Conservation (phyloP, 192 early-diverging fungal genomes). For the Podila epigama region DNA sequence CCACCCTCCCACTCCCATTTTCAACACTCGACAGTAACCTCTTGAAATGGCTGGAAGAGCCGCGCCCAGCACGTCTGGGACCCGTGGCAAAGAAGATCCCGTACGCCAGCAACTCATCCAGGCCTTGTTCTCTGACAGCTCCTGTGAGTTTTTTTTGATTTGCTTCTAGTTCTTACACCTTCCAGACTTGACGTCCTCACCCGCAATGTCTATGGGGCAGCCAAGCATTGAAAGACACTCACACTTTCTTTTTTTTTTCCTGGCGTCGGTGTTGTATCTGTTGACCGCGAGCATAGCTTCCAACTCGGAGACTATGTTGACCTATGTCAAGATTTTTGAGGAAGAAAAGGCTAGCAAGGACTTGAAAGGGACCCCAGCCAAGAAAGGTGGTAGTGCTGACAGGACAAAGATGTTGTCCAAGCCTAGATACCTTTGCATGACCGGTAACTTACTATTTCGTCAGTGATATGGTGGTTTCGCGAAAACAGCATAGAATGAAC, state of each 20-base stretch:
- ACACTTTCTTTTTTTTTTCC: too few species aligned
- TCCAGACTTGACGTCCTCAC: too few species aligned
- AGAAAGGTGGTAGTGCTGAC: slow-evolving; percentile 27
- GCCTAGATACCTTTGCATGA: slow-evolving; percentile 60
- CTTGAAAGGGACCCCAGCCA: slow-evolving; percentile 14
- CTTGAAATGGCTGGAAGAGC: not conserved
- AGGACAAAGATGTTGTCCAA: slow-evolving; percentile 54
- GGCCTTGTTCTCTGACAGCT: slow-evolving; percentile 34
- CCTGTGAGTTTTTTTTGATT: slow-evolving; percentile 22
- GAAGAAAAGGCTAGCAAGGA: slow-evolving; percentile 50
- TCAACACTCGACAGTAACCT: too few species aligned
- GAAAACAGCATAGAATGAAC: too few species aligned
- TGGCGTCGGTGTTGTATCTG: not conserved
- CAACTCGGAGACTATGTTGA: slow-evolving; percentile 38
- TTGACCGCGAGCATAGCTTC: slow-evolving; percentile 4
- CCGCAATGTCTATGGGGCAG: not conserved
- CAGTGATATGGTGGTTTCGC: not conserved
- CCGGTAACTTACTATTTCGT: slow-evolving; percentile 42
- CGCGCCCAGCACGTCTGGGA: slow-evolving; percentile 7
- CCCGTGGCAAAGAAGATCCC: slow-evolving; percentile 42
- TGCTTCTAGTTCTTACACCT: too few species aligned
- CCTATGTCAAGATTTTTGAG: slow-evolving; percentile 62
- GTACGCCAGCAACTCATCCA: slow-evolving; percentile 39
- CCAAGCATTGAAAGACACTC: not conserved
- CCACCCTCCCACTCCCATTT: too few species aligned